These are phyloP conservation scores for Boletus pseudo-olivaceus DNA, from an alignment of 768 basidiomycete genomes.

Conservation along the genomic window DNA sequence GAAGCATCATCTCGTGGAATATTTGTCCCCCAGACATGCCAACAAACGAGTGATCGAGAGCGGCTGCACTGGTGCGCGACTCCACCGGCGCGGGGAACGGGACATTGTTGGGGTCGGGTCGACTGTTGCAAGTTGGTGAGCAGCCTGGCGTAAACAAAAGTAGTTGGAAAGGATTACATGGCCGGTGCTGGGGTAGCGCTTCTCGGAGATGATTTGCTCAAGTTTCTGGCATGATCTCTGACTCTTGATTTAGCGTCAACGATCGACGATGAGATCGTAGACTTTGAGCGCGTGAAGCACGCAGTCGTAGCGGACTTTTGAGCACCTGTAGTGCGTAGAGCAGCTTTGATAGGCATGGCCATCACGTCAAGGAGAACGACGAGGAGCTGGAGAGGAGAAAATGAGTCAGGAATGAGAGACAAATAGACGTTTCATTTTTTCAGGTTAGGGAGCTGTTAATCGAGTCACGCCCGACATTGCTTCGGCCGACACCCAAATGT, in stretches of 20 bases:
- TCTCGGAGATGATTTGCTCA: slow-evolving; percentile 63
- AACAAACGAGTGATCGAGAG: slow-evolving; percentile 80
- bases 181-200: slow-evolving; percentile 60
- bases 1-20: slow-evolving; percentile 99
- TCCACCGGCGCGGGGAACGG: slow-evolving; percentile 34
- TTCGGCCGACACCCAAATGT: slow-evolving; percentile 27
- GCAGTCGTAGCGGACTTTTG: slow-evolving; percentile 30
- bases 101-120: slow-evolving; percentile 39
- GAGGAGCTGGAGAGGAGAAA: not conserved
- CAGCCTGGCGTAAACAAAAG: not conserved
- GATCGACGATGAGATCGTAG: slow-evolving; percentile 54
- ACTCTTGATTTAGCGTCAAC: slow-evolving; percentile 81
- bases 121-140: slow-evolving; percentile 54
- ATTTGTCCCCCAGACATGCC: slow-evolving; percentile 96
- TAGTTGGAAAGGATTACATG: slow-evolving; percentile 43
- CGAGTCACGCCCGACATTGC: slow-evolving; percentile 18
- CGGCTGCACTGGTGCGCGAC: slow-evolving; percentile 42
- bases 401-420: slow-evolving; percentile 5
- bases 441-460: slow-evolving; percentile 3
- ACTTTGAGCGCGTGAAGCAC: slow-evolving; percentile 46
- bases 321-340: slow-evolving; percentile 42
- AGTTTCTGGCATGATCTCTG: slow-evolving; percentile 68
- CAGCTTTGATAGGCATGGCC: slow-evolving; percentile 42
- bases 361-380: slow-evolving; percentile 14
- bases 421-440: slow-evolving; percentile 6